Base-by-base conservation (phyloP, 805 yeast genomes). In the Spathaspora sp. region DNA sequence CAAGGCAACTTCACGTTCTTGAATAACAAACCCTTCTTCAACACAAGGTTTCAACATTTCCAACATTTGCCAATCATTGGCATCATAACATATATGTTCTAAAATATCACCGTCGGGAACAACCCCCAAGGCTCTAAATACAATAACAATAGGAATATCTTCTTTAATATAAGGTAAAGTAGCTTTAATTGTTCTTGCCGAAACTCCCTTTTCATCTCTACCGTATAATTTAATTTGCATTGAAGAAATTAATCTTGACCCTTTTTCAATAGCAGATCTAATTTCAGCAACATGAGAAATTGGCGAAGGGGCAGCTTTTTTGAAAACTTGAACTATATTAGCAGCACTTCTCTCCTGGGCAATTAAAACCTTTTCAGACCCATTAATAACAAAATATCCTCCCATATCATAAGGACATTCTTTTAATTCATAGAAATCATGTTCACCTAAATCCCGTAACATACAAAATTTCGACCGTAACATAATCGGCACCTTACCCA, bases 321-420 rank as follows among this genome's bases (percentile, higher is more conserved):
- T 93, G 79, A 94, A 94, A 19, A 94, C 99, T 75, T 94, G 99
- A 39, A 94, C 99, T 58, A 94, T 94, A 67, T 94, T 94, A 47
- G 99, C 99, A 12, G 99, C 98, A 54, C 94, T 85, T 69, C 99
- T 84, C 73, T 94, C 99, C 74, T 94, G 99, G 31, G 99, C 99
- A 76, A 94, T 94, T 64, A 94, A 78, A 51, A 94, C 99, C 70
- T 94, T 94, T 69, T 94, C 99, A 18, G 97, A 90, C 62, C 99
- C 99, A 75, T 94, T 94, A 66, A 94, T 94, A 60, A 94, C 92
- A 67, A 94, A 94, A 72, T 94, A 94, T 56, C 99, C 99, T 70
- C 99, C 99, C 96, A 94, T 96, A 79, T 94, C 99, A 72, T 89
- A 94, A 31, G 99, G 99, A 75, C 99, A 94, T 73, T 94, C 99